Base-by-base conservation (phyloP, 2,329 filamentous ascomycete genomes). In the Verticillium nubilum region DNA sequence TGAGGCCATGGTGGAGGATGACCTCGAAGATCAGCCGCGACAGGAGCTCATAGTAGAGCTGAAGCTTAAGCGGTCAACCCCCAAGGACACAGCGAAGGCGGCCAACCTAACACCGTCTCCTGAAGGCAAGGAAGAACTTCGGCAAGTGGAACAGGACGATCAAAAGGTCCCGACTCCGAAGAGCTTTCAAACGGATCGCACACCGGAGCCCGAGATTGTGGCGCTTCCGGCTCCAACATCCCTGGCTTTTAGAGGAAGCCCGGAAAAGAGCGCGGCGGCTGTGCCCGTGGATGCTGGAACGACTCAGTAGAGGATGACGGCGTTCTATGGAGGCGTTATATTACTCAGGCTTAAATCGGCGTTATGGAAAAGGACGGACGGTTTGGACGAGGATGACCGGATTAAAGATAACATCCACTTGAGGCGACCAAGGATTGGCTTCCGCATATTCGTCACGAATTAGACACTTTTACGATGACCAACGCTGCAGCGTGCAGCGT, bases 21-120 rank as follows among this genome's bases (percentile, higher is more conserved):
- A 82, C 54, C 67, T 81, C 52, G 73, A 78, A 1, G 78, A 80
- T 37, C 74, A 76, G 23, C 73, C 72, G 61, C 63, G 72, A 62
- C 79, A 80, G 66, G 91, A 86, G 65, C 80, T 94, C 47, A 82
- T 97, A 56, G 88, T 97, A 59, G 93, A 90, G 70, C 79, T 97
- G 15, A 80, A 81, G 6, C 73, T 87, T 25, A 78, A 78, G 47
- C 67, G 72, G 65, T 78, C 68, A 54, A 77, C 64, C 64, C 75
- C 47, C 26, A 57, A 58, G n/a, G 26, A 29, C 5, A 12, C n/a
- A 17, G 52, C 47, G 10, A 59, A 55, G 23, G 58, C 57, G 17
- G 35, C 58, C n/a, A 56, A 52, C n/a, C 47, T 61, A 12, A 58
- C 58, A 3, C 58, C 56, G 19, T 58, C 47, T 9, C 42, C 60